Base-by-base conservation (phyloP, 139 green algal genomes). In the Coelastrella sp. region DNA sequence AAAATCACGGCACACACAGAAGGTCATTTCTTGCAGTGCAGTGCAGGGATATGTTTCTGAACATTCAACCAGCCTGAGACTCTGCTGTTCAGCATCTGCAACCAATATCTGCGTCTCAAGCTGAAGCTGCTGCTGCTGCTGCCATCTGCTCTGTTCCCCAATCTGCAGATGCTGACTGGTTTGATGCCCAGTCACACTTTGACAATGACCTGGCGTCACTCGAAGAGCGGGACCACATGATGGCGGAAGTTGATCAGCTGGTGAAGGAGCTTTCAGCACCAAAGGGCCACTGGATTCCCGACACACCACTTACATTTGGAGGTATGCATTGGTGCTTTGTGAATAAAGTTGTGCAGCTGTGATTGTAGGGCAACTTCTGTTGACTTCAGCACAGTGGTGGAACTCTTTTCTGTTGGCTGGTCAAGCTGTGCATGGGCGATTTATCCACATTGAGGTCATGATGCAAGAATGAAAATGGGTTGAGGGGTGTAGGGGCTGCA, bases 271-370 rank as follows among this genome's bases (percentile, higher is more conserved):
- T 87, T 13, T 23, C n/a, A 4, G 16, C 23, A 14, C 14, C 6
- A 1, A 77, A 66, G 8, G 81, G 61, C 16, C 83, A 66, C 5
- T 80, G 66, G 83, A n/a, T 88, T 57, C 83, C 83, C 71, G 83
- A 88, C 11, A 66, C 83, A 1, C 83, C 83, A 54, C 83, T 88
- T 66, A 5, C 54, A 17, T 88, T 80, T 68, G 83, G 66, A 88
- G 83, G 68, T 80, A n/a, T 16, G 65, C 10, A 68, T 68, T 7
- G 61, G 7, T 17, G 61, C 7, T 10, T 68, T 68, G 61, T 68
- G 61, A 68, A 7, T 68, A 17, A 68, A 68, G 61, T 68, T 17
- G 7, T 68, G 61, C 61, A 68, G 10, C 61, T 10, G 10, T 68
- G 61, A 7, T 68, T 7, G 7, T 68, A 10, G 7, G 7, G 61